Percentiles rank a stretch among this genome's conserved stretches.
Conservation (phyloP, 1,284 basidiomycete species). For the Naganishia liquefaciens region DNA sequence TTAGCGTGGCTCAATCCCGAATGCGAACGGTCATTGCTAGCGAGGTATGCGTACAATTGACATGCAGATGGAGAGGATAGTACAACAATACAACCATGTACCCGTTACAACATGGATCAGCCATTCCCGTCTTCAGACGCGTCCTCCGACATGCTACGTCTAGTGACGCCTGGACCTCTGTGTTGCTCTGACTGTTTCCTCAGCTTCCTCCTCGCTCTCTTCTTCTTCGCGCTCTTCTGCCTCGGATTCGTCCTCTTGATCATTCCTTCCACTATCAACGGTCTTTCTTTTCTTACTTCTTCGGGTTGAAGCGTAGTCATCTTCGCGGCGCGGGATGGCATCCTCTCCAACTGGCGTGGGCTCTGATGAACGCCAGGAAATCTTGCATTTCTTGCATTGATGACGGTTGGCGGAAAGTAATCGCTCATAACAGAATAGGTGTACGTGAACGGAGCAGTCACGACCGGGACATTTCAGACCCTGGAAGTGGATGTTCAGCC, state of each 20-base stretch:
- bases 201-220: slow-evolving; percentile 35
- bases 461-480: slow-evolving; percentile 41
- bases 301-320: slow-evolving; percentile 36
- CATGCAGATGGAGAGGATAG: no score
- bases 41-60: no score
- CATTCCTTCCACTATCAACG: slow-evolving; percentile 34
- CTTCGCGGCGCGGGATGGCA: slow-evolving; percentile 41
- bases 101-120: no score
- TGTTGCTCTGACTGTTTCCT: slow-evolving; percentile 29
- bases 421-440: slow-evolving; percentile 44
- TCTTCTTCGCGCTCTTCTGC: slow-evolving; percentile 14
- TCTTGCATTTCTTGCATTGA: slow-evolving; percentile 41
- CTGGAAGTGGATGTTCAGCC: slow-evolving; percentile 32
- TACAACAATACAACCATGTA: no score
- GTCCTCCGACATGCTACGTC: neutral
- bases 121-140: no score
- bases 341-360: slow-evolving; percentile 44
- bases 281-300: slow-evolving; percentile 32
- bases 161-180: slow-evolving; percentile 18
- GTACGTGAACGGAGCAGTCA: slow-evolving; percentile 44
- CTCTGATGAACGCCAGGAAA: slow-evolving; percentile 33
- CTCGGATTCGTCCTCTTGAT: neutral
- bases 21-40: no score
- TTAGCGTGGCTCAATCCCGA: no score
- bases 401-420: slow-evolving; percentile 35